phyloP scores from a whole-genome alignment of 2,329 filamentous ascomycete species.

The Arthroderma uncinatum region DNA sequence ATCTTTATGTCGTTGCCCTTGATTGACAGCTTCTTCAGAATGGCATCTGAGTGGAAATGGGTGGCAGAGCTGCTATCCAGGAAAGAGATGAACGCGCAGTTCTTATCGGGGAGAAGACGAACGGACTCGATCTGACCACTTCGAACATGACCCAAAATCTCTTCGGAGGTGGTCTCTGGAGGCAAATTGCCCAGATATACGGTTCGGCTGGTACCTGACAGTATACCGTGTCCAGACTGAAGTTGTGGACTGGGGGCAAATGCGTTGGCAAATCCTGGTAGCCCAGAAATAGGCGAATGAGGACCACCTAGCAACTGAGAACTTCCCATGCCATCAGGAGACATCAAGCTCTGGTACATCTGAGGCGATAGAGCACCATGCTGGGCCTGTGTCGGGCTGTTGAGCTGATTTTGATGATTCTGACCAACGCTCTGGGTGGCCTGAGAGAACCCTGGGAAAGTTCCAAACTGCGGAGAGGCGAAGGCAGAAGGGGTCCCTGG shows the following conservation, averaged over 20 bases:
- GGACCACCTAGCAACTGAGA: constrained; percentile 69
- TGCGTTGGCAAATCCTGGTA: constrained; percentile 52
- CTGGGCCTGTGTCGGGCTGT: constrained; percentile 64
- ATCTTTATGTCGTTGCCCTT: constrained; percentile 99
- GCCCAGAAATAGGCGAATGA: constrained; percentile 75
- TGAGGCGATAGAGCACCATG: constrained; percentile 60
- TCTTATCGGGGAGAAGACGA: constrained; percentile 92
- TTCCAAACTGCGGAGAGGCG: constrained; percentile 83
- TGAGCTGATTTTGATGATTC: constrained; percentile 49
- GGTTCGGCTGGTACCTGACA: constrained; percentile 85
- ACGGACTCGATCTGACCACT: constrained; percentile 99
- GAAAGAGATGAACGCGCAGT: constrained; percentile 99
- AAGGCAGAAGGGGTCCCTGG: constrained; percentile 85
- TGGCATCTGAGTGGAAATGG: constrained; percentile 98
- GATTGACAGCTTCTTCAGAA: constrained; percentile 98
- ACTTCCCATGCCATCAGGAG: constrained; percentile 64
- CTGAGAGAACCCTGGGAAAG: constrained; percentile 64
- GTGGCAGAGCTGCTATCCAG: constrained; percentile 94
- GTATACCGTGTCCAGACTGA: constrained; percentile 63
- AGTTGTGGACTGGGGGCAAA: constrained; percentile 43
- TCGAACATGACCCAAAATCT: constrained; percentile 89
- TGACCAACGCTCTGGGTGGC: constrained; percentile 44
- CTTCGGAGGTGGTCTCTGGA: constrained; percentile 91
- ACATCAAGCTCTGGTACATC: constrained; percentile 74
- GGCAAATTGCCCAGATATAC: constrained; percentile 98